These are phyloP conservation scores for Epichloe aotearoae DNA, from an alignment of 2,329 filamentous ascomycete species.

Conservation along the genomic window DNA sequence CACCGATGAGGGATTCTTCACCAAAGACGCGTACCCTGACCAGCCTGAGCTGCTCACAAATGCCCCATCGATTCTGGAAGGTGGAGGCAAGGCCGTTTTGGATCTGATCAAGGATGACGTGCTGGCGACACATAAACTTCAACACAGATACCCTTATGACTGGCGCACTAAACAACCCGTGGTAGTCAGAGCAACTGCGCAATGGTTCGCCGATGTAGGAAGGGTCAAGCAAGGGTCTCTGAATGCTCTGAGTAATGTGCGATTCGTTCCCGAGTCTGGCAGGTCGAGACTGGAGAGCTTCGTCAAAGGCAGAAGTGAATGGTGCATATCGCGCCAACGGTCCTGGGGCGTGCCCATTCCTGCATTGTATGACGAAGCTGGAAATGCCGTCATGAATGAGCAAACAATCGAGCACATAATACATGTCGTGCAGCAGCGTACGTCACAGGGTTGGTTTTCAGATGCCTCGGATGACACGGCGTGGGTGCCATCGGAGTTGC, in stretches of 20 bases:
- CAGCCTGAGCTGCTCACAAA: constrained; percentile 49
- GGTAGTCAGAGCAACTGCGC: constrained; percentile 80
- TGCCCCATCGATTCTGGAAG: constrained; percentile 58
- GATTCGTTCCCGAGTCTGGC: constrained; percentile 66
- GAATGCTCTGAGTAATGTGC: constrained; percentile 53
- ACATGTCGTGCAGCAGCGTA: constrained; percentile 58
- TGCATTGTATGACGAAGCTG: constrained; percentile 62
- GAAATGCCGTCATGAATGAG: constrained; percentile 64
- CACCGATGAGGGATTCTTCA: constrained; percentile 70
- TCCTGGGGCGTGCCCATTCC: constrained; percentile 97
- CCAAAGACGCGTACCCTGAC: constrained; percentile 61
- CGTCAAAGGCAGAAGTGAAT: constrained; percentile 76
- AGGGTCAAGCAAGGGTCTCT: constrained; percentile 67
- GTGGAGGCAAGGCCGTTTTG: constrained; percentile 57
- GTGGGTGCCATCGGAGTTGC: constrained; percentile 61
- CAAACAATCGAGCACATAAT: constrained; percentile 79
- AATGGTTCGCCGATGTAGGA: constrained; percentile 94
- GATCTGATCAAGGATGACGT: constrained; percentile 53
- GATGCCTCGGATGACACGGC: constrained; percentile 60
- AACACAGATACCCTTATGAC: constrained; percentile 94
- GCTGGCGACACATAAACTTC: constrained; percentile 55
- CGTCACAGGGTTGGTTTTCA: constrained; percentile 91
- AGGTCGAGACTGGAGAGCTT: constrained; percentile 71
- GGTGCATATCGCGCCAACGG: constrained; percentile 94
- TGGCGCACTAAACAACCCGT: constrained; percentile 93